Percentiles rank a stretch among this genome's conserved stretches.
These are phyloP conservation scores for Ceratocystis lukuohia DNA, from an alignment of 2,329 filamentous ascomycete species.

Conservation along the genomic window DNA sequence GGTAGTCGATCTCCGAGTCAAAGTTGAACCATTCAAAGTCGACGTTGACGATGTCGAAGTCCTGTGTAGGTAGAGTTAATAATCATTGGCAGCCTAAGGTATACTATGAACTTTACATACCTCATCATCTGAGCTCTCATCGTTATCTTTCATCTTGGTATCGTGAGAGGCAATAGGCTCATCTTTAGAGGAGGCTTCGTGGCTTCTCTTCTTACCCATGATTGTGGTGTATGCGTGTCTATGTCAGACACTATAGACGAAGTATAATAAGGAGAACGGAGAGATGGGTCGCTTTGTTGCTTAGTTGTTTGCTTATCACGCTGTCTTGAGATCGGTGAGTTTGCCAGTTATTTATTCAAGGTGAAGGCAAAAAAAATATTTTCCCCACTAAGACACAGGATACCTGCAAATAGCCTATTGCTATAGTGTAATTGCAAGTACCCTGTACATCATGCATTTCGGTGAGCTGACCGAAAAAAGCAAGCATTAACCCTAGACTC, in stretches of 20 bases:
- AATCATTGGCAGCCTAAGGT: constrained; percentile 18
- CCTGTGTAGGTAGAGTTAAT: constrained; percentile 35
- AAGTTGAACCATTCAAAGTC: constrained; percentile 99
- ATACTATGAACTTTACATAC: constrained; percentile 26
- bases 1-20: constrained; percentile 77
- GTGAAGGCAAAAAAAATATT: constrained; percentile 1
- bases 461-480: not conserved
- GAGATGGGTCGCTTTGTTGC: not conserved
- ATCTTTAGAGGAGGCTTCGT: constrained; percentile 34
- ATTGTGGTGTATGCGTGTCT: constrained; percentile 14
- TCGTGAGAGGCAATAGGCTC: constrained; percentile 33
- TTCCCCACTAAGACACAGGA: not conserved
- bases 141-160: constrained; percentile 33
- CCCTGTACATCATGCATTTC: not conserved
- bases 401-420: not conserved
- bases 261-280: not conserved
- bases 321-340: not conserved
- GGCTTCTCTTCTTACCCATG: constrained; percentile 40
- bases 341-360: not conserved
- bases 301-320: not conserved
- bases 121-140: constrained; percentile 41
- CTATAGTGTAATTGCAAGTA: not conserved
- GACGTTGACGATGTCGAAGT: constrained; percentile 83
- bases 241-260: not conserved
- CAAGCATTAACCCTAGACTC: not conserved